A percentile compares a stretch with the other conserved stretches of the same genome.
Evolutionary conservation across 2,329 filamentous ascomycete species (phyloP).

Genomic region (Chaetomiaceae sp.): DNA sequence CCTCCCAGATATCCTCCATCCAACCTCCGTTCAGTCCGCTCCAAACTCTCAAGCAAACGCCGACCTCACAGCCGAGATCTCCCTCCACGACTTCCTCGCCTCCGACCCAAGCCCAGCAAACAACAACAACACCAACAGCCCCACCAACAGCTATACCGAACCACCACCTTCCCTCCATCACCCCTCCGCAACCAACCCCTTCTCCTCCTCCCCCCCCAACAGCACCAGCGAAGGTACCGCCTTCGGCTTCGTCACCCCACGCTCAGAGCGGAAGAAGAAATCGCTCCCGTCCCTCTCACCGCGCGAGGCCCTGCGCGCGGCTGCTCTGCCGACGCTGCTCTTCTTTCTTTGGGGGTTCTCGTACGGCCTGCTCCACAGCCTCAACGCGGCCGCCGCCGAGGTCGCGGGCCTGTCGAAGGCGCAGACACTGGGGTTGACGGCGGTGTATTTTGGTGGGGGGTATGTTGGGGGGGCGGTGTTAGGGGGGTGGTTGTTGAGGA

Average conservation of each 20-base stretch:
- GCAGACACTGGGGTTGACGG: conserved; percentile 62
- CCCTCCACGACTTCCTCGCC: no score
- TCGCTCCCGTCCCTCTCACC: conserved; percentile 61
- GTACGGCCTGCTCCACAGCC: conserved; percentile 76
- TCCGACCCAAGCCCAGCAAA: no score
- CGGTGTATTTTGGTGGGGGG: conserved; percentile 50
- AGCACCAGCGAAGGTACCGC: background rate
- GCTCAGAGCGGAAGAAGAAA: conserved; percentile 45
- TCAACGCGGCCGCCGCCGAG: conserved; percentile 64
- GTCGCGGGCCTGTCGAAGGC: conserved; percentile 55
- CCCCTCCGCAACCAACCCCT: no score
- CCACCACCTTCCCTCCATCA: no score
- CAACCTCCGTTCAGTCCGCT: no score
- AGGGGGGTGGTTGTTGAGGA: conserved; percentile 63
- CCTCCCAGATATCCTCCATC: no score
- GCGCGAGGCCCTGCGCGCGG: conserved; percentile 63
- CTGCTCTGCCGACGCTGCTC: conserved; percentile 67
- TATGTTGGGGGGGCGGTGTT: conserved; percentile 54
- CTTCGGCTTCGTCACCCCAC: conserved; percentile 59
- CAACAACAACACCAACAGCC: no score
- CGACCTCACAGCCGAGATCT: no score
- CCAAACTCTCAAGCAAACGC: no score
- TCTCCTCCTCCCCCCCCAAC: no score
- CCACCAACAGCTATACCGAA: no score
- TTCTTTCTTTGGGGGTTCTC: conserved; percentile 90